Conservation (phyloP, 805 yeast genomes). For the Kazachstania kunashirensis region DNA sequence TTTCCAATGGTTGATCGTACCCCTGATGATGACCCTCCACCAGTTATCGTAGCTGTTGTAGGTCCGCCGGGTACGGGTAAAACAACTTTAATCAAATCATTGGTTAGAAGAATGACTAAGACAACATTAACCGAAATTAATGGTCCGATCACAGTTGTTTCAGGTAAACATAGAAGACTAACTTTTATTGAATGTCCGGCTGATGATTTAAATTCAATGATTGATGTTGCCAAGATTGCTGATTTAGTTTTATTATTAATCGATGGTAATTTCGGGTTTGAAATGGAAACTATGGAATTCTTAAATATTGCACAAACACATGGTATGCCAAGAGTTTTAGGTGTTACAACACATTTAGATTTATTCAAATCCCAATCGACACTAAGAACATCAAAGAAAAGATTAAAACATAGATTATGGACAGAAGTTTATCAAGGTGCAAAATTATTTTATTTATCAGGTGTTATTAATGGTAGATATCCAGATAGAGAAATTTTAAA, state of each 20-base stretch:
- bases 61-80: conserved; percentile 99
- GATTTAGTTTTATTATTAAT: conserved; percentile 81
- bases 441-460: conserved; percentile 83
- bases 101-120: conserved; percentile 80
- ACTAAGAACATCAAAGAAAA: conserved; percentile 81
- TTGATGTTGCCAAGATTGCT: conserved; percentile 91
- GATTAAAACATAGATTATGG: conserved; percentile 92
- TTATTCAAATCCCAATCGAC: conserved; percentile 84
- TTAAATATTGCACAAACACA: conserved; percentile 93
- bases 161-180: conserved; percentile 86
- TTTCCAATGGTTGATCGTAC: conserved; percentile 97
- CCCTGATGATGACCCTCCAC: conserved; percentile 96
- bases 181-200: conserved; percentile 83
- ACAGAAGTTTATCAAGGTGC: conserved; percentile 99
- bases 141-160: conserved; percentile 94
- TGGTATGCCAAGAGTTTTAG: conserved; percentile 96
- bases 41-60: conserved; percentile 89
- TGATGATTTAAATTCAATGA: conserved; percentile 90
- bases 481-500: conserved; percentile 95
- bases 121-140: conserved; percentile 76
- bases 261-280: conserved; percentile 96
- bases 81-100: conserved; percentile 80
- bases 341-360: conserved; percentile 92
- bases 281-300: conserved; percentile 99
- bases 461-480: conserved; percentile 93